Conservation (phyloP, 257 asterid genomes). For the Verbena officinalis region DNA sequence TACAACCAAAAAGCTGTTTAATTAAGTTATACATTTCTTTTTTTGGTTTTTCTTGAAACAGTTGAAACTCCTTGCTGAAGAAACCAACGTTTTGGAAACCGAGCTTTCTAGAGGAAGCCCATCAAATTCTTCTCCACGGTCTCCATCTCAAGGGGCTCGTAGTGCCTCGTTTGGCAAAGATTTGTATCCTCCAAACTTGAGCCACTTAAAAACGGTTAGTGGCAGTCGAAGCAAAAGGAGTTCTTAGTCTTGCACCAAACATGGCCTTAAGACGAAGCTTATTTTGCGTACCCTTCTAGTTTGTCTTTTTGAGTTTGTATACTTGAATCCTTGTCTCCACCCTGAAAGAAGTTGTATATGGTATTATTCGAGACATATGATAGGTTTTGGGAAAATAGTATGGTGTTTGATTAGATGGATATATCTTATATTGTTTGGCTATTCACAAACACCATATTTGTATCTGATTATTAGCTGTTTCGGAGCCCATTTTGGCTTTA, state of each 20-base stretch:
- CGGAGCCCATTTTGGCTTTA: not conserved
- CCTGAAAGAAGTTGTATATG: slow-evolving; percentile 20
- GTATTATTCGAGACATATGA: slow-evolving; percentile 9
- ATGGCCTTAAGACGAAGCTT: slow-evolving; percentile 9
- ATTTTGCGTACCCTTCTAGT: not conserved
- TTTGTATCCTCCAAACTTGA: slow-evolving; percentile 53
- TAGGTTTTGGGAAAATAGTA: not conserved
- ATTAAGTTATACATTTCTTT: not conserved
- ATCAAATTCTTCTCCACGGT: slow-evolving; percentile 59
- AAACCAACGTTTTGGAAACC: slow-evolving; percentile 64
- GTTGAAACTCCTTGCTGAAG: slow-evolving; percentile 74
- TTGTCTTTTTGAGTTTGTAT: slow-evolving; percentile 24
- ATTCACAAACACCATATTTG: slow-evolving; percentile 2
- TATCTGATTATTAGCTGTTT: not conserved
- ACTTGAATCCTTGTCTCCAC: slow-evolving; percentile 16
- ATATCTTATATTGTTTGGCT: slow-evolving; percentile 4
- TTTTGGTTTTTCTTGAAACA: slow-evolving; percentile 41
- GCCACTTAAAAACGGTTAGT: slow-evolving; percentile 38
- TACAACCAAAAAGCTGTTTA: no score
- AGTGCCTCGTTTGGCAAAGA: slow-evolving; percentile 57
- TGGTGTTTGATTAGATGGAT: not conserved
- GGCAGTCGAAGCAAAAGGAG: slow-evolving; percentile 59
- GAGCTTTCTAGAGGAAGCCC: slow-evolving; percentile 52
- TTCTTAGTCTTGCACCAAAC: slow-evolving; percentile 27
- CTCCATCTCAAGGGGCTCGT: slow-evolving; percentile 56